Base-by-base conservation (phyloP, 192 early-diverging fungal species). In the Umbelopsis vinacea region DNA sequence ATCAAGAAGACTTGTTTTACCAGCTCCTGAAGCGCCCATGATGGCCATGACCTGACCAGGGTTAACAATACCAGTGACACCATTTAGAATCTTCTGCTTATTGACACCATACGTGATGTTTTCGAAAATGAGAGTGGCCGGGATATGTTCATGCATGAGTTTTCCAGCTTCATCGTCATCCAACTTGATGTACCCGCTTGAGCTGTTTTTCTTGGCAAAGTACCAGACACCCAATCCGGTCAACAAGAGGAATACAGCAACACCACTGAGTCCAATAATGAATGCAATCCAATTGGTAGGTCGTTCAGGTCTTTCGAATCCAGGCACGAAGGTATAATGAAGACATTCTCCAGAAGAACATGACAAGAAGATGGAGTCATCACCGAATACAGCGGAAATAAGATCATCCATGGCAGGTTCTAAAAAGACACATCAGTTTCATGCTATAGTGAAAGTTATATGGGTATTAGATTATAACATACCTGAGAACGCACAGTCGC, bases 31-130 rank as follows among this genome's bases (percentile, higher is more conserved):
- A 11, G 91, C 92, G 8, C 95, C 96, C 87, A 98, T 92, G 40
- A 98, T 93, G 14, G 95, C 96, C 86, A 96, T 89, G 9, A 98
- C 88, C 71, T 97, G 85, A 52, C 96, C 96, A 0, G 95, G 91
- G 19, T 86, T 80, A 7, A 94, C 93, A 21, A 89, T 74, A 35
- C 96, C 96, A 24, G 85, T 85, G 4, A 96, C 88, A 12, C 84
- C 84, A 19, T 92, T 80, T 33, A 95, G 72, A 14, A 95, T 82
- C 45, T 68, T 66, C 22, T 77, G 74, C 40, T 84, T 87, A 19
- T 71, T 78, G 11, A 91, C 82, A 6, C 55, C 72, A 78, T 94
- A 94, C 37, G 78, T 47, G 21, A 91, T 72, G 63, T 90, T 78
- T n/a, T 84, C 75, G 71, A 93, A 94, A 75, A 86, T 83, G 4